These are phyloP conservation scores for Primulina huaijiensis DNA, from an alignment of 257 asterid genomes.

Conservation along the genomic window DNA sequence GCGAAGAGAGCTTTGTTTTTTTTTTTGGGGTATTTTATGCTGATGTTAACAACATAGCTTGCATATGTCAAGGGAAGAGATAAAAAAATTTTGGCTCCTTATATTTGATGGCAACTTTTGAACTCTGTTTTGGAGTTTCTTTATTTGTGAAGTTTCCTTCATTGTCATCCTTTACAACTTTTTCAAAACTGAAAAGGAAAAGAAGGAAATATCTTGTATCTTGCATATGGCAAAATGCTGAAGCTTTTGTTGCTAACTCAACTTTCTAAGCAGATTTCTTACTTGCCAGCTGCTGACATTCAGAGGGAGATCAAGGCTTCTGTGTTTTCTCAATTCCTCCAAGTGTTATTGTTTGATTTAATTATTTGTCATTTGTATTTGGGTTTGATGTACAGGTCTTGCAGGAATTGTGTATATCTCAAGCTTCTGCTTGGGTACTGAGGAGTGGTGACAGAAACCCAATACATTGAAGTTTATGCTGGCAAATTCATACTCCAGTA, in stretches of 20 bases:
- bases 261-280: background rate
- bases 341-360: background rate
- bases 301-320: background rate
- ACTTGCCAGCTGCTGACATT: background rate
- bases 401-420: slow-evolving; percentile 55
- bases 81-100: background rate
- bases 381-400: slow-evolving; percentile 53
- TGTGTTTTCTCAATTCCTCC: background rate
- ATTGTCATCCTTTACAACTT: background rate
- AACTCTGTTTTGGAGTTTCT: background rate
- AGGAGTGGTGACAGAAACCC: slow-evolving; percentile 51
- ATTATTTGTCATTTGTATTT: background rate
- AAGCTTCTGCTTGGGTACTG: slow-evolving; percentile 65
- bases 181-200: background rate
- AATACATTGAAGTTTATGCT: slow-evolving; percentile 20
- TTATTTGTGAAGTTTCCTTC: slow-evolving; percentile 1
- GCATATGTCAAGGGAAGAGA: background rate
- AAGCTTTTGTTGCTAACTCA: background rate
- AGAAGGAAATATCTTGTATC: slow-evolving; percentile 9
- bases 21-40: background rate
- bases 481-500: background rate
- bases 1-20: background rate
- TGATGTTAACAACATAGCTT: background rate
- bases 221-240: background rate
- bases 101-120: background rate